Evolutionary conservation across 106 monocot genomes (phyloP).

Genomic region (Amphibolis antarctica): DNA sequence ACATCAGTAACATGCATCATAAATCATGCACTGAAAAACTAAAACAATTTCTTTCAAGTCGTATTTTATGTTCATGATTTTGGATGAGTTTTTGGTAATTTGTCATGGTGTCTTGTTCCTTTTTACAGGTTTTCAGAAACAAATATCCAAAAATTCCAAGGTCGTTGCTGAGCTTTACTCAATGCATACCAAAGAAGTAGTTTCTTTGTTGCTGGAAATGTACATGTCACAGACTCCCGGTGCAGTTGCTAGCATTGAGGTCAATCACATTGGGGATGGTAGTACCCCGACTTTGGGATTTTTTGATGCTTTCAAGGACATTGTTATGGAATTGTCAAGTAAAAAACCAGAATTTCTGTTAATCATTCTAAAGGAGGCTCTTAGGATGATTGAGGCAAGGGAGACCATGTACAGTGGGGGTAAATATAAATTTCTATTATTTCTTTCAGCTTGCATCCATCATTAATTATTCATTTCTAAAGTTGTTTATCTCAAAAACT

Average conservation of each 20-base stretch:
- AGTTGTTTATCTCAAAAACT: background rate
- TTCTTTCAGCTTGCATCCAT: background rate
- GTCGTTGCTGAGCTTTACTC: slow-evolving; percentile 46
- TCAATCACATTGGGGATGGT: slow-evolving; percentile 20
- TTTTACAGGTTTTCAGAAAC: slow-evolving; percentile 37
- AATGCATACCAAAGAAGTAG: slow-evolving; percentile 54
- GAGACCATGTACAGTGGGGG: slow-evolving; percentile 7
- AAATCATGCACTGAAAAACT: too few species aligned
- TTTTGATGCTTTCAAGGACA: slow-evolving; percentile 34
- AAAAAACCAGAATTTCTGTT: slow-evolving; percentile 62
- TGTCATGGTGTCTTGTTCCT: slow-evolving; percentile 1
- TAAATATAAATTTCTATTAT: background rate
- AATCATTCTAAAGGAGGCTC: slow-evolving; percentile 37
- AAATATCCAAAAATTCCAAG: slow-evolving; percentile 38
- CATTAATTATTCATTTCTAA: background rate
- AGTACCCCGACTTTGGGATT: slow-evolving; percentile 10
- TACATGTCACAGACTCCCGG: slow-evolving; percentile 25
- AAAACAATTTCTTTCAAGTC: too few species aligned
- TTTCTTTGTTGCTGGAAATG: slow-evolving; percentile 45
- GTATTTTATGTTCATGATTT: too few species aligned
- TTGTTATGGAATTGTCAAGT: slow-evolving; percentile 37
- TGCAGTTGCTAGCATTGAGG: slow-evolving; percentile 10
- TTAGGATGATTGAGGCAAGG: slow-evolving; percentile 52
- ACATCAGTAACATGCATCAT: too few species aligned
- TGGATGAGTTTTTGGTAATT: background rate